Evolutionary conservation across 2,329 filamentous ascomycete genomes (phyloP).

Genomic region (Trichoderma gracile): DNA sequence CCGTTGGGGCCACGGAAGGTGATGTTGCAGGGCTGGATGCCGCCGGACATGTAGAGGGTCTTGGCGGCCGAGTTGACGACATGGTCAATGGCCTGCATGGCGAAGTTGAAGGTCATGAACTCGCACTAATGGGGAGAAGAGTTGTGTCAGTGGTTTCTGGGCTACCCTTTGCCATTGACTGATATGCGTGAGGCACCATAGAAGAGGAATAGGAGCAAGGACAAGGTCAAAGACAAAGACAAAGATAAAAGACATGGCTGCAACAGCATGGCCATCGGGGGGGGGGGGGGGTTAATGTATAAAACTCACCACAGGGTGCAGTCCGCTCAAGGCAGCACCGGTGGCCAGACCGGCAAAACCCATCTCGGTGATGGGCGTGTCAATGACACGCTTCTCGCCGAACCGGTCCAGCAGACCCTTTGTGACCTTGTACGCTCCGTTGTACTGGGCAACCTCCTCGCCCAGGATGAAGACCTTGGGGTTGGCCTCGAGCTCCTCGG

Average conservation of each 20-base stretch:
- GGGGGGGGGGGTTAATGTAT: neutral
- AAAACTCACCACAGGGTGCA: constrained; percentile 83
- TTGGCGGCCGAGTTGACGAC: constrained; percentile 99
- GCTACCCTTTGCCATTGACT: no score
- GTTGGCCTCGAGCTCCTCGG: constrained; percentile 93
- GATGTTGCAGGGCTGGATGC: constrained; percentile 99
- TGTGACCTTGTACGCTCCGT: constrained; percentile 99
- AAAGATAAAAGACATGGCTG: neutral
- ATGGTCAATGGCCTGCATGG: constrained; percentile 99
- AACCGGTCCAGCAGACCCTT: constrained; percentile 97
- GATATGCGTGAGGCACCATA: no score
- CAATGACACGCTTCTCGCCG: constrained; percentile 95
- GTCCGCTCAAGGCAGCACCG: constrained; percentile 88
- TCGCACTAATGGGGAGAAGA: constrained; percentile 65
- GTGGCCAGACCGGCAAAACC: constrained; percentile 93
- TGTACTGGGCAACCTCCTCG: constrained; percentile 99
- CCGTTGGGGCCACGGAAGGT: constrained; percentile 99
- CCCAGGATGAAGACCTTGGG: constrained; percentile 94
- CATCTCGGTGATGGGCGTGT: constrained; percentile 97
- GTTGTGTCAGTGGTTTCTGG: neutral
- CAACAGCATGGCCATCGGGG: neutral
- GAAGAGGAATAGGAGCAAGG: neutral
- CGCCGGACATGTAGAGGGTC: constrained; percentile 99
- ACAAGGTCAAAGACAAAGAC: neutral
- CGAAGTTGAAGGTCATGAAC: constrained; percentile 99